Conservation (phyloP, 1,139 yeast genomes). For the Debaryomyces sp. region DNA sequence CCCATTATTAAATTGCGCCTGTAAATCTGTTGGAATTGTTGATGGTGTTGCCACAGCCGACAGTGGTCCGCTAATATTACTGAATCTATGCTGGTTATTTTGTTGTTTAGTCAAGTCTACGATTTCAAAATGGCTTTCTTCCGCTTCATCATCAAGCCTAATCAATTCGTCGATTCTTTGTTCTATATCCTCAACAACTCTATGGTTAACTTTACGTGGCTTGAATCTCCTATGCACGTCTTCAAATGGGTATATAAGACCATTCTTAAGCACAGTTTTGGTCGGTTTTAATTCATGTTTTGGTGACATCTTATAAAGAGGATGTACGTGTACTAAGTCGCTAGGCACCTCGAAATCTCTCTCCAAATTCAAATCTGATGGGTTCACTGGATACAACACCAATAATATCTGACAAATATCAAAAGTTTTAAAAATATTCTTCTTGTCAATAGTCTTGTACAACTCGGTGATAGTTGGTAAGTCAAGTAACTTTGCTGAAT, state of each 20-base stretch:
- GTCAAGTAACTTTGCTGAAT: slow-evolving; percentile 86
- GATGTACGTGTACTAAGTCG: slow-evolving; percentile 45
- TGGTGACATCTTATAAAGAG: slow-evolving; percentile 45
- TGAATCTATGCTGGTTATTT: slow-evolving; percentile 14
- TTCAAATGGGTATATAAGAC: slow-evolving; percentile 75
- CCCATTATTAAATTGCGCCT: slow-evolving; percentile 25
- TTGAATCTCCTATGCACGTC: slow-evolving; percentile 52
- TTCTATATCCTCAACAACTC: slow-evolving; percentile 69
- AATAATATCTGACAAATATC: slow-evolving; percentile 86
- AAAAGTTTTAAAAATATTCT: slow-evolving; percentile 82
- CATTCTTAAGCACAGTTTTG: slow-evolving; percentile 66
- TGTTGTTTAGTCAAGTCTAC: slow-evolving; percentile 51
- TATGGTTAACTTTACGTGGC: slow-evolving; percentile 50
- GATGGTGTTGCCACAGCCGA: slow-evolving; percentile 26
- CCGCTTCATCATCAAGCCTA: slow-evolving; percentile 79
- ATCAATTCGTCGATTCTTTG: slow-evolving; percentile 76
- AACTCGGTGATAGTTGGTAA: slow-evolving; percentile 88
- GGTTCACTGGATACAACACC: slow-evolving; percentile 66
- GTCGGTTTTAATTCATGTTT: slow-evolving; percentile 43
- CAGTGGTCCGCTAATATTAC: slow-evolving; percentile 25
- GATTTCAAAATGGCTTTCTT: slow-evolving; percentile 76
- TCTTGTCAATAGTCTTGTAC: slow-evolving; percentile 86
- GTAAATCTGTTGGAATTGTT: slow-evolving; percentile 7
- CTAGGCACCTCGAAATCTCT: slow-evolving; percentile 44
- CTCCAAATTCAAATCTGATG: slow-evolving; percentile 40